Conservation (phyloP, 495 filamentous ascomycete genomes). For the Hypoxylon lienhwacheense region DNA sequence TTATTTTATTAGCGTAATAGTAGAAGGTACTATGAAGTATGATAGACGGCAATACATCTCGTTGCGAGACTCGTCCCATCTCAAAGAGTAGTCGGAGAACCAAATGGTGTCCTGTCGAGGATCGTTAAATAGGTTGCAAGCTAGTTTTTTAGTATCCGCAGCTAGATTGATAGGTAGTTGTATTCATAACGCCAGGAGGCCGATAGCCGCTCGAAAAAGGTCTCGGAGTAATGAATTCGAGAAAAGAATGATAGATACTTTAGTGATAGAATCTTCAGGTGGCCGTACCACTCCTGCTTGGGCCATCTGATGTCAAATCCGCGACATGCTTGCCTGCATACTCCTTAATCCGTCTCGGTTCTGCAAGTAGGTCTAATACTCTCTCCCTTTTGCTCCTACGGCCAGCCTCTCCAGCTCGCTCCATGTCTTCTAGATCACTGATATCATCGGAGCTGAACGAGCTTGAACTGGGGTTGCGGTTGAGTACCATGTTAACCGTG, state of each 20-base stretch:
- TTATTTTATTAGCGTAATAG: too few species aligned
- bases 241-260: neutral
- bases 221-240: neutral
- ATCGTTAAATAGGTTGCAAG: conserved; percentile 1
- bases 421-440: conserved; percentile 66
- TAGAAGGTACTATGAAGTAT: conserved; percentile 8
- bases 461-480: conserved; percentile 54
- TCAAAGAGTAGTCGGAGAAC: conserved; percentile 15
- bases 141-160: conserved; percentile 6
- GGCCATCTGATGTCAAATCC: conserved; percentile 6
- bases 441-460: conserved; percentile 75
- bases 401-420: conserved; percentile 27
- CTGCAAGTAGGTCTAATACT: conserved; percentile 47
- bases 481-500: conserved; percentile 66
- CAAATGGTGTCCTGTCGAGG: conserved; percentile 2
- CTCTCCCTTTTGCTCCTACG: conserved; percentile 50
- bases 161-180: neutral
- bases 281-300: conserved; percentile 19
- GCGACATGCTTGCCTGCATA: conserved; percentile 5
- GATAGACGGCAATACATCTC: conserved; percentile 9
- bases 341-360: conserved; percentile 42
- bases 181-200: conserved; percentile 3
- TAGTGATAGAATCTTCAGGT: conserved; percentile 9
- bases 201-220: neutral
- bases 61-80: conserved; percentile 17